These are phyloP conservation scores for Graphiopsis chlorocephala DNA, from an alignment of 2,329 filamentous ascomycete species.

Conservation along the genomic window DNA sequence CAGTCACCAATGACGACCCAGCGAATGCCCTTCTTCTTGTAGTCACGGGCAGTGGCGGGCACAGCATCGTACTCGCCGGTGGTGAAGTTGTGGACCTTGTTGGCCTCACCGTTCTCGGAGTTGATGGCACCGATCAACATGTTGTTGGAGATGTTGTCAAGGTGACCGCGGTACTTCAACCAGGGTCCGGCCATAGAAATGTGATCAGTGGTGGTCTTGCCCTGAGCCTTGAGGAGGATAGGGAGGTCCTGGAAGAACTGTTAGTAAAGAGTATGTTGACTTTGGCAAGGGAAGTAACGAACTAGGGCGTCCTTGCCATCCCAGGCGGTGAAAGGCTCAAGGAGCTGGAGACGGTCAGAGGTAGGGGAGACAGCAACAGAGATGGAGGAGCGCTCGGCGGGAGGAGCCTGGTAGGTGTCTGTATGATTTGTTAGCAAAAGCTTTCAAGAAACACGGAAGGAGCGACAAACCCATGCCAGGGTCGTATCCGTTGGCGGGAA, in stretches of 20 bases:
- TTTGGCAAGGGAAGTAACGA: no score
- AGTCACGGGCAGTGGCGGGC: conserved; percentile 91
- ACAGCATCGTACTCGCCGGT: conserved; percentile 83
- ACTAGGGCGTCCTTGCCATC: conserved; percentile 71
- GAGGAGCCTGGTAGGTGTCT: conserved; percentile 97
- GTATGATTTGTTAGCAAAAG: no score
- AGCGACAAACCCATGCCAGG: no score
- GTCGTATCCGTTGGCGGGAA: conserved; percentile 82
- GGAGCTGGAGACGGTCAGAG: conserved; percentile 91
- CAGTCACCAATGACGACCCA: conserved; percentile 99
- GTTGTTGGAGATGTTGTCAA: conserved; percentile 99
- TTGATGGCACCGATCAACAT: conserved; percentile 98
- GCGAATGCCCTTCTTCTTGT: conserved; percentile 93
- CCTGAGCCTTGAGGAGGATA: conserved; percentile 93
- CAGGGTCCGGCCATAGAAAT: conserved; percentile 75
- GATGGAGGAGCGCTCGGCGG: conserved; percentile 70
- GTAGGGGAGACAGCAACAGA: conserved; percentile 79
- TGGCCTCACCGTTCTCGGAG: conserved; percentile 91
- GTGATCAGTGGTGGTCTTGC: conserved; percentile 71
- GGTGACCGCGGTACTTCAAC: conserved; percentile 97
- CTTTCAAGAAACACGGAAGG: no score
- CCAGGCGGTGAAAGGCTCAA: conserved; percentile 83
- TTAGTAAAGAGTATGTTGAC: not conserved
- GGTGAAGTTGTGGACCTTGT: conserved; percentile 92
- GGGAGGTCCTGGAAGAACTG: conserved; percentile 56